Conservation (phyloP, 2,329 filamentous ascomycete genomes). For the Colletotrichum sp. region DNA sequence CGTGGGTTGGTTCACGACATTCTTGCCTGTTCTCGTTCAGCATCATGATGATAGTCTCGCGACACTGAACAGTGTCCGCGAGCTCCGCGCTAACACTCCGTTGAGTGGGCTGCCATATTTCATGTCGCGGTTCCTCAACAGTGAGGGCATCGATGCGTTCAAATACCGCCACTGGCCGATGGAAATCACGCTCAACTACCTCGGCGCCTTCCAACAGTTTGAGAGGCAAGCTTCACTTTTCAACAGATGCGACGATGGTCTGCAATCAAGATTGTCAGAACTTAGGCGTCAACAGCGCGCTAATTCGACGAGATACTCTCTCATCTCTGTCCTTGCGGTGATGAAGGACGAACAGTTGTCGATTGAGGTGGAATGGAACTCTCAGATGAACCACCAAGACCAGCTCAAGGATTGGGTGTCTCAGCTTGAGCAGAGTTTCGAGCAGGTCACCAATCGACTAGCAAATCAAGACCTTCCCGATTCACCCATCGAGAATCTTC, state of each 20-base stretch:
- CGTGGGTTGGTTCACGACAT: slow-evolving; percentile 51
- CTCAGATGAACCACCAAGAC: not conserved
- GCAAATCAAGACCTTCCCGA: not conserved
- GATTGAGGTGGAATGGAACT: slow-evolving; percentile 5
- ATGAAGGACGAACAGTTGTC: not conserved
- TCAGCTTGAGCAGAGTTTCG: not conserved
- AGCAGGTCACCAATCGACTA: not conserved
- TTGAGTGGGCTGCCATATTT: slow-evolving; percentile 6
- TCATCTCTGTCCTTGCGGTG: not conserved
- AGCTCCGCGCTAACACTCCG: not conserved
- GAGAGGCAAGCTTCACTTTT: slow-evolving; percentile 29
- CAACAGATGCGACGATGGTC: slow-evolving; percentile 7
- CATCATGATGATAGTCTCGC: not conserved
- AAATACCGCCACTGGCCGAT: slow-evolving; percentile 22
- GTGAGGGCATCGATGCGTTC: not conserved
- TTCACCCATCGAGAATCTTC: not conserved
- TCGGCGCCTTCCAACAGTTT: slow-evolving; percentile 31
- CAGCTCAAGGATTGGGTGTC: not conserved
- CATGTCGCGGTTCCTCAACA: not conserved
- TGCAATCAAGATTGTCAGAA: not conserved
- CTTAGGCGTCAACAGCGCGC: not conserved
- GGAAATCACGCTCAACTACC: slow-evolving; percentile 30
- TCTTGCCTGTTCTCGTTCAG: slow-evolving; percentile 34
- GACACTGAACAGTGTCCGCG: not conserved
- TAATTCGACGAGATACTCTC: not conserved